Evolutionary conservation across 1,284 basidiomycete species (phyloP), one percentile per base, ranked within the genome.

Genomic region (Fomitiporia mediterranea): DNA sequence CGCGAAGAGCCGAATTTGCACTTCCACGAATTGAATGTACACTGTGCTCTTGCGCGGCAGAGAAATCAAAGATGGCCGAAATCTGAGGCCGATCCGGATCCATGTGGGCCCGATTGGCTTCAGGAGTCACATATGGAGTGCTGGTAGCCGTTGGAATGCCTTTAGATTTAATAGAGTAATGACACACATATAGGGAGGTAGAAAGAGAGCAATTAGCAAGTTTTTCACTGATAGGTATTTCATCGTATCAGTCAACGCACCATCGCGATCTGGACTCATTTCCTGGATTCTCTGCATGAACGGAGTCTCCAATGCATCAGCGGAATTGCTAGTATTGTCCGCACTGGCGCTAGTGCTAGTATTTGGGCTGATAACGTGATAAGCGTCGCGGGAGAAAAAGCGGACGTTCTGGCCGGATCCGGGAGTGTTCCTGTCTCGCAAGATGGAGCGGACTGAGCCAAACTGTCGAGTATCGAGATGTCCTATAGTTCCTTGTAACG

Each of bases 391-490:
- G n/a, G 82, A 79, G 67, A 85, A 86, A 70, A 87, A 88, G 6
- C 84, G 82, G 21, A 87, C 86, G 62, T 80, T 87, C 65, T 83
- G 82, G 7, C 84, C 84, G 3, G 84, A 84, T 2, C 80, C 83
- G n/a, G 86, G 86, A 0, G 86, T 86, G 51, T 83, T 82, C 6
- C 76, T 77, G 58, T 84, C 81, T 35, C 83, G 82, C 21, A 89
- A 73, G 60, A 88, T 88, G 17, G 86, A 87, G 23, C 85, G 79
- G 3, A 86, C 71, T 15, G 84, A 85, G 49, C 50, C 56, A 47
- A 15, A 53, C 56, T 9, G 58, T 43, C 35, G 64, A 59, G n/a
- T 54, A 53, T 25, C 66, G 51, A 25, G 51, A 19, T 19, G 61
- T 19, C 23, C 63, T 55, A 25, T 66, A 59, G 34, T 67, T 62